These are phyloP conservation scores for Curvularia sp. DNA, from an alignment of 2,329 filamentous ascomycete genomes.

Conservation along the genomic window DNA sequence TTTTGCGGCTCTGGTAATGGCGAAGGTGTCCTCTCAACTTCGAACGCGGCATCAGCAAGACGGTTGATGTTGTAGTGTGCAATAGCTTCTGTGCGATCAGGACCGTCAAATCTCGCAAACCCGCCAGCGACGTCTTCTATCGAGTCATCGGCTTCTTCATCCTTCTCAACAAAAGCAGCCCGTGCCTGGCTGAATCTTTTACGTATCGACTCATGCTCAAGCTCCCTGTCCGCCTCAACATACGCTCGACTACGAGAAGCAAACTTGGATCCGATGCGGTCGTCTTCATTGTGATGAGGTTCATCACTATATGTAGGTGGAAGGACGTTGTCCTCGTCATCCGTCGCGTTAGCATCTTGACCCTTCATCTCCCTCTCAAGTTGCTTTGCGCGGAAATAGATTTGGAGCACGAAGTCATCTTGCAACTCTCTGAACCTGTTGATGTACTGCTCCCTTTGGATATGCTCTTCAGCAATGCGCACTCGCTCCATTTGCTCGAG, in stretches of 20 bases:
- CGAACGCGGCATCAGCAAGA: constrained; percentile 43
- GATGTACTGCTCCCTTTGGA: constrained; percentile 46
- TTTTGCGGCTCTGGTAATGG: constrained; percentile 25
- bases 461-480: constrained; percentile 44
- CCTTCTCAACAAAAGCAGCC: constrained; percentile 32
- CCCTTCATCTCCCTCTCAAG: constrained; percentile 47
- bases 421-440: constrained; percentile 44
- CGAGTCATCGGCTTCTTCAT: constrained; percentile 45
- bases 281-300: constrained; percentile 30
- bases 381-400: constrained; percentile 49
- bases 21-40: constrained; percentile 44
- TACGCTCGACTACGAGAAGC: constrained; percentile 53
- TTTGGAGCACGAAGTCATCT: constrained; percentile 46
- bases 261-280: constrained; percentile 44
- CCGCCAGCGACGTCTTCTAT: constrained; percentile 36
- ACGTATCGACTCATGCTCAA: constrained; percentile 39
- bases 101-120: constrained; percentile 53
- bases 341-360: constrained; percentile 48
- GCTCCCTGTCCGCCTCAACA: constrained; percentile 49
- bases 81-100: constrained; percentile 51
- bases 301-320: constrained; percentile 43
- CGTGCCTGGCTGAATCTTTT: constrained; percentile 33
- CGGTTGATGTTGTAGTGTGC: constrained; percentile 48
- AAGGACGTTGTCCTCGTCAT: constrained; percentile 51
- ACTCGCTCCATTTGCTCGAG: constrained; percentile 48